Evolutionary conservation across 2,329 filamentous ascomycete genomes (phyloP).

Genomic region (Fusarium musae): DNA sequence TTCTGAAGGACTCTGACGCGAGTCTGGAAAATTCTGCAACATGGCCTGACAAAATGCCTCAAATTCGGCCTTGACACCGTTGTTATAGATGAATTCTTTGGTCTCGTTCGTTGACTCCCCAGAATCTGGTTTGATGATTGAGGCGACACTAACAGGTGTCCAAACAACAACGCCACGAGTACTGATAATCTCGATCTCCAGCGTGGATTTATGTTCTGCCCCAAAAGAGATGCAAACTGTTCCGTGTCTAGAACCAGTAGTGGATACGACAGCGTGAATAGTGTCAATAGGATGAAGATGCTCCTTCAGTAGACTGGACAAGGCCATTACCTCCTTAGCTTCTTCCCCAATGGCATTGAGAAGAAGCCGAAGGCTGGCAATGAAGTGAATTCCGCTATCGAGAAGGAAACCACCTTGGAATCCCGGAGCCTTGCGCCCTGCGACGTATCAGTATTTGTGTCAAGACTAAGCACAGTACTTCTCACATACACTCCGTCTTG

Average conservation of each 20-base stretch:
- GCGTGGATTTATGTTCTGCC: neutral
- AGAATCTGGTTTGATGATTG: neutral
- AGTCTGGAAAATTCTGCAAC: neutral
- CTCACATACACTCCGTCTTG: too few relatives aligned
- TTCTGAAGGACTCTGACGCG: neutral
- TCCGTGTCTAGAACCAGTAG: neutral
- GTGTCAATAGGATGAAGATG: constrained; percentile 21
- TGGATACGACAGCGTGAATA: neutral
- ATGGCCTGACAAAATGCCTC: neutral
- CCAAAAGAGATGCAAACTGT: neutral
- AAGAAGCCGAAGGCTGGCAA: constrained; percentile 12
- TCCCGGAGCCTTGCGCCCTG: constrained; percentile 10
- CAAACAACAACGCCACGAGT: neutral
- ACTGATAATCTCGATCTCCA: neutral
- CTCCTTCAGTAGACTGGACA: constrained; percentile 8
- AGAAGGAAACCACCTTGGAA: constrained; percentile 6
- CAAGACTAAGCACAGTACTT: too few relatives aligned
- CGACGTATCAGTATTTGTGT: neutral
- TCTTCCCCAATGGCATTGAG: constrained; percentile 4
- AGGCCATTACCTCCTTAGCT: neutral
- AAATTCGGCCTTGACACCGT: neutral
- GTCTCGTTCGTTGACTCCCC: neutral
- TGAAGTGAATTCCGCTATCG: constrained; percentile 29
- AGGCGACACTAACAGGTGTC: neutral
- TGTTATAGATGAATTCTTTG: neutral